Conservation (phyloP, 2,329 filamentous ascomycete genomes). For the Beauveria varroae region DNA sequence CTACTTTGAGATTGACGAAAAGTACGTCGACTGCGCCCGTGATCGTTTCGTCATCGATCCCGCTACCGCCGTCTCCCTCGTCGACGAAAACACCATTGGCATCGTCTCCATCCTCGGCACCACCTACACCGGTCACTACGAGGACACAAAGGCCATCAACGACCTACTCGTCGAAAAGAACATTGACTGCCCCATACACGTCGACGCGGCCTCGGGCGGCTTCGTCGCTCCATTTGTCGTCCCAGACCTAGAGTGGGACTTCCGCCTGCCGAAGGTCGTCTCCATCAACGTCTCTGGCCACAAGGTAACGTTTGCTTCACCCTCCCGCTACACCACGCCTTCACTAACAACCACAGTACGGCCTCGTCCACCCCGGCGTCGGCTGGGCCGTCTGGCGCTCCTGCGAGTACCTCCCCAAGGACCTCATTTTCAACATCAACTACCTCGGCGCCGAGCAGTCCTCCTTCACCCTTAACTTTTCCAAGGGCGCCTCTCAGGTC, state of each 20-base stretch:
- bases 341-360: conserved; percentile 32
- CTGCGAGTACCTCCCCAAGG: conserved; percentile 75
- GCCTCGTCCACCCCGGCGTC: conserved; percentile 76
- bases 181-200: conserved; percentile 81
- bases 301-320: conserved; percentile 49
- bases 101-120: conserved; percentile 88
- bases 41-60: conserved; percentile 59
- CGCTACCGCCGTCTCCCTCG: conserved; percentile 48
- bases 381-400: conserved; percentile 90
- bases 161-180: conserved; percentile 69
- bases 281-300: conserved; percentile 94
- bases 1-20: conserved; percentile 92
- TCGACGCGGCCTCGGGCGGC: conserved; percentile 85
- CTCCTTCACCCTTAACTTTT: conserved; percentile 96
- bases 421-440: conserved; percentile 98
- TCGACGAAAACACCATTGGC: conserved; percentile 72
- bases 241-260: conserved; percentile 83
- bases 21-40: conserved; percentile 58
- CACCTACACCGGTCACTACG: conserved; percentile 93
- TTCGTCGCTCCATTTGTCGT: conserved; percentile 90
- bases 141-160: conserved; percentile 88
- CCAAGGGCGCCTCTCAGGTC: conserved; percentile 87
- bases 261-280: conserved; percentile 78
- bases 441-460: conserved; percentile 93
- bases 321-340: neutral